A percentile compares a stretch with the other conserved stretches of the same genome.
Evolutionary conservation across 805 yeast species (phyloP).

Genomic region (Candida sakaeoensis): DNA sequence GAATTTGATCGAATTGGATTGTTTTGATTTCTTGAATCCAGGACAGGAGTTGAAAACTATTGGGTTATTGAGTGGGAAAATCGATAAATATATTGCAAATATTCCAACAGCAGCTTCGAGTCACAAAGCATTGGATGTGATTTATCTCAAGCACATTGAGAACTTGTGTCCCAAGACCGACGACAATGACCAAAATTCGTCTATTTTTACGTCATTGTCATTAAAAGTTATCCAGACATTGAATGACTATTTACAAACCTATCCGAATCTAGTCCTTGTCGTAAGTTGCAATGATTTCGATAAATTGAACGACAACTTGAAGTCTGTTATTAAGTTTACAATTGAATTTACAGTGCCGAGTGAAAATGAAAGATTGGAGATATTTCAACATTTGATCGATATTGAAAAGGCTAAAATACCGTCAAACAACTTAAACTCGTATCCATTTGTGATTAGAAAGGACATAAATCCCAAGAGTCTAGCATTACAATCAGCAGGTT

Average conservation of each 20-base stretch:
- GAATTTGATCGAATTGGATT: constrained; percentile 66
- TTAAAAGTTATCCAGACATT: constrained; percentile 57
- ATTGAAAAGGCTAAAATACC: constrained; percentile 15
- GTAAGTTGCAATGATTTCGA: constrained; percentile 74
- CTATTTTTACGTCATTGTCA: constrained; percentile 39
- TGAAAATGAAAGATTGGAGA: constrained; percentile 65
- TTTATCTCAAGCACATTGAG: constrained; percentile 72
- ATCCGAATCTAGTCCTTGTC: constrained; percentile 45
- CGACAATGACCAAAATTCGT: constrained; percentile 47
- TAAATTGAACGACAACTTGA: constrained; percentile 57
- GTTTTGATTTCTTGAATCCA: constrained; percentile 59
- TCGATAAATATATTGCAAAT: constrained; percentile 55
- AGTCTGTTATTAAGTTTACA: constrained; percentile 74
- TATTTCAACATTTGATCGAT: constrained; percentile 50
- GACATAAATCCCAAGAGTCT: constrained; percentile 55
- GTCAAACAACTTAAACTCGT: constrained; percentile 1
- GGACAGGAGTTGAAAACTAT: constrained; percentile 76
- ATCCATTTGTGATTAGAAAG: constrained; percentile 23
- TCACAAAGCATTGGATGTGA: constrained; percentile 30
- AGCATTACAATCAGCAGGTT: constrained; percentile 87
- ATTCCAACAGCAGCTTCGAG: constrained; percentile 19
- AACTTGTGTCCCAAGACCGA: constrained; percentile 65
- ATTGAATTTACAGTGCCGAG: constrained; percentile 71
- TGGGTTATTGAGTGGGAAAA: constrained; percentile 71
- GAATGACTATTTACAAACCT: constrained; percentile 46